These are phyloP conservation scores for Rhizophagus sp. DNA, from an alignment of 192 early-diverging fungal genomes.

Conservation along the genomic window DNA sequence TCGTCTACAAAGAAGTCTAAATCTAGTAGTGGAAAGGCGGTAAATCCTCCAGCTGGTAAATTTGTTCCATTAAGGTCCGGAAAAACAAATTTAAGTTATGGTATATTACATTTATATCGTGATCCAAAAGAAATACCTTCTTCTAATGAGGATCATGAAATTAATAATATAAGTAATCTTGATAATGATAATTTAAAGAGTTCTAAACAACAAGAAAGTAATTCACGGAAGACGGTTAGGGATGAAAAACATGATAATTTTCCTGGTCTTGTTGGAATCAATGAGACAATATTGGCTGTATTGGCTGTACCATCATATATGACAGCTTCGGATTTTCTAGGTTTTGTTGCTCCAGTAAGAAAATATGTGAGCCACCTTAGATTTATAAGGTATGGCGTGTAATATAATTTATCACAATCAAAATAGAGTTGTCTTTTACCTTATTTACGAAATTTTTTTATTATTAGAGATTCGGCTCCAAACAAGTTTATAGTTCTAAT, in stretches of 20 bases:
- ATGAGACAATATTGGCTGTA: constrained; percentile 40
- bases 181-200: neutral
- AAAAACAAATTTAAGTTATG: constrained; percentile 38
- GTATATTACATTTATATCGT: constrained; percentile 68
- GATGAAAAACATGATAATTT: neutral
- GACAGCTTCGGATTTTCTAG: constrained; percentile 86
- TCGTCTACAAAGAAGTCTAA: constrained; percentile 1
- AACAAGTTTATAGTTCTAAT: constrained; percentile 90
- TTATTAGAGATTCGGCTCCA: constrained; percentile 69
- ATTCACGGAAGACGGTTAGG: neutral
- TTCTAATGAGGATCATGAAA: neutral
- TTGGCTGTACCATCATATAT: constrained; percentile 89
- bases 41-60: constrained; percentile 9
- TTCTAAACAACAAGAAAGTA: neutral
- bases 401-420: neutral
- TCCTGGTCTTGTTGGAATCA: neutral
- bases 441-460: constrained; percentile 9
- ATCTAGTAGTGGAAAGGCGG: constrained; percentile 12
- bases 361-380: constrained; percentile 76
- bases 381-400: constrained; percentile 50
- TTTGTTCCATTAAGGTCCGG: constrained; percentile 27
- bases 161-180: neutral
- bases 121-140: constrained; percentile 38
- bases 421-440: too few relatives aligned
- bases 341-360: constrained; percentile 73